Conservation (phyloP, 768 basidiomycete species). For the Tulasnella sp. region DNA sequence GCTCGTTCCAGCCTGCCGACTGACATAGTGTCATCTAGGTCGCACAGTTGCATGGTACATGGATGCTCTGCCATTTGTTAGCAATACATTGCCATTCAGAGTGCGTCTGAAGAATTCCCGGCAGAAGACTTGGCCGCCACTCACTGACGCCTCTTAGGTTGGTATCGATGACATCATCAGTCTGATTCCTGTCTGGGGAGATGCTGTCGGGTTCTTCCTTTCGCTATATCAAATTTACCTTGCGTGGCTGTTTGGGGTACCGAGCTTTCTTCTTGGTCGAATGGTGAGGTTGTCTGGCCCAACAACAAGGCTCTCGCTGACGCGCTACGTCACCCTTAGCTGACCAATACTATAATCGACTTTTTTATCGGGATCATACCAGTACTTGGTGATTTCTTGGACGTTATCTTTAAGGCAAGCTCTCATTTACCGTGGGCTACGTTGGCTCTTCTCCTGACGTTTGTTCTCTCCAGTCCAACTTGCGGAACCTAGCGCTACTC, state of each 20-base stretch:
- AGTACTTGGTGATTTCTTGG: conserved; percentile 21
- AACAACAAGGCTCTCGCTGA: not conserved
- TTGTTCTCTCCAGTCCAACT: conserved; percentile 12
- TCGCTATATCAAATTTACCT: conserved; percentile 22
- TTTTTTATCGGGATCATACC: conserved; percentile 21
- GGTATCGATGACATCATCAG: conserved; percentile 21
- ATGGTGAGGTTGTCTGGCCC: conserved; percentile 11
- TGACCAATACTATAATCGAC: conserved; percentile 18
- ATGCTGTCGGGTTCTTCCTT: conserved; percentile 17
- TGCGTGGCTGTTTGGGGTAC: conserved; percentile 21
- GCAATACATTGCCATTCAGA: conserved; percentile 19
- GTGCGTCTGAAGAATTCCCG: not conserved
- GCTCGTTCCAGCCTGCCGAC: not conserved
- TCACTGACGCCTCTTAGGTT: conserved; percentile 3
- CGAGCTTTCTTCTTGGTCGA: conserved; percentile 11
- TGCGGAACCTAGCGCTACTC: conserved; percentile 22
- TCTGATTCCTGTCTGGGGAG: conserved; percentile 21
- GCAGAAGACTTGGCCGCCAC: not conserved
- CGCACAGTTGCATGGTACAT: conserved; percentile 23
- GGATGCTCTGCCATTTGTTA: conserved; percentile 21
- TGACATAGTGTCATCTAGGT: not conserved
- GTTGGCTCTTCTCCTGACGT: not conserved
- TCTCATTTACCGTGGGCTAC: not conserved
- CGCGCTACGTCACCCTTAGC: not conserved
- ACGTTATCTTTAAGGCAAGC: conserved; percentile 21